Percentiles rank a stretch among this genome's conserved stretches.
Conservation (phyloP, 495 filamentous ascomycete species). For the Lophium mytilinum region DNA sequence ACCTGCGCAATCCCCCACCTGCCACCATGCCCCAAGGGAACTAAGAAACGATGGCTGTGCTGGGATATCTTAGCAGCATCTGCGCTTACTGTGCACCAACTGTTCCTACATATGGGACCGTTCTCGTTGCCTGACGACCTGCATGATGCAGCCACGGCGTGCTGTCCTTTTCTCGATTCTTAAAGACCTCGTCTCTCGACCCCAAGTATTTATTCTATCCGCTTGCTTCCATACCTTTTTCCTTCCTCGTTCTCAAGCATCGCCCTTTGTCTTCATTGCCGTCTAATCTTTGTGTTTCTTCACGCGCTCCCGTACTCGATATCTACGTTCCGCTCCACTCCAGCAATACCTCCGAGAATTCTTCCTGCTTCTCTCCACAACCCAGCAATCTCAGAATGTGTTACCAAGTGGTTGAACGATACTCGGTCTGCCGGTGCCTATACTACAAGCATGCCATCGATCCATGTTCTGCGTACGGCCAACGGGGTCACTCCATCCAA, state of each 20-base stretch:
- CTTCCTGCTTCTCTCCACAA: neutral
- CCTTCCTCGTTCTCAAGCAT: slow-evolving; percentile 1
- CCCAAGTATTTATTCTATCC: slow-evolving; percentile 21
- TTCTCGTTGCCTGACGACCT: slow-evolving; percentile 24
- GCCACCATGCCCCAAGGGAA: too few species aligned
- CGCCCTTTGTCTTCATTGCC: slow-evolving; percentile 4
- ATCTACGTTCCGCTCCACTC: neutral
- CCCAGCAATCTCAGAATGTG: slow-evolving; percentile 17
- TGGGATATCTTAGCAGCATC: slow-evolving; percentile 22
- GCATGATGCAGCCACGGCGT: slow-evolving; percentile 16
- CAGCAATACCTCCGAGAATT: neutral
- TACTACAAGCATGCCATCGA: slow-evolving; percentile 76
- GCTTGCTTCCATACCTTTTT: neutral
- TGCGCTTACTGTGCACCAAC: slow-evolving; percentile 24
- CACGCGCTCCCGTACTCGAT: neutral
- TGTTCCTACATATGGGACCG: slow-evolving; percentile 16
- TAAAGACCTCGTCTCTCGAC: slow-evolving; percentile 4
- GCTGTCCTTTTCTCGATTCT: slow-evolving; percentile 9
- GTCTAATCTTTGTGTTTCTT: neutral
- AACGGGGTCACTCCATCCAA: slow-evolving; percentile 60
- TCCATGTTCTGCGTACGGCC: slow-evolving; percentile 61
- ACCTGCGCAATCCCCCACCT: slow-evolving; percentile 2
- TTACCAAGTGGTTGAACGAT: slow-evolving; percentile 37
- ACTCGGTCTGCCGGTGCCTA: slow-evolving; percentile 70
- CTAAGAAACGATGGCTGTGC: slow-evolving; percentile 17